These are phyloP conservation scores for Entoloma clypeatum DNA, from an alignment of 1,284 basidiomycete species.

Conservation along the genomic window DNA sequence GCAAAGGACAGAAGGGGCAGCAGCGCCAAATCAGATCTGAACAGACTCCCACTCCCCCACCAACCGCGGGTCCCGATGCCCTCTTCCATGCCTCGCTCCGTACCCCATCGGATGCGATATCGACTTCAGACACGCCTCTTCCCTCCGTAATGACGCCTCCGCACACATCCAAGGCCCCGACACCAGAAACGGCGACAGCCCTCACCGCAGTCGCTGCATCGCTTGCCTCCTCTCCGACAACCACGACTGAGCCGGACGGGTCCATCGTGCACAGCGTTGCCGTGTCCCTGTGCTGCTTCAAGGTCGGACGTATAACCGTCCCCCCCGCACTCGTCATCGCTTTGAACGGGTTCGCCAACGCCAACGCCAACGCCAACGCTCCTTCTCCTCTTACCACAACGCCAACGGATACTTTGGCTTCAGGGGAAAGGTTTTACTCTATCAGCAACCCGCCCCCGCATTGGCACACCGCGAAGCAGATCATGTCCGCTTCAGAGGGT, in stretches of 20 bases:
- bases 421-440: constrained; percentile 32
- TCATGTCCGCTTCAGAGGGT: constrained; percentile 34
- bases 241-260: constrained; percentile 50
- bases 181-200: constrained; percentile 22
- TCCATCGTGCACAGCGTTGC: constrained; percentile 64
- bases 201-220: constrained; percentile 36
- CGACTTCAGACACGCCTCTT: constrained; percentile 21
- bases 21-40: constrained; percentile 13
- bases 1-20: too few species aligned
- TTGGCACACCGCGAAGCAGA: constrained; percentile 41
- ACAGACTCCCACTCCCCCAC: constrained; percentile 19
- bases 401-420: constrained; percentile 16
- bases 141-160: constrained; percentile 6
- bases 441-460: constrained; percentile 49
- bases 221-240: too few species aligned
- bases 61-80: constrained; percentile 22
- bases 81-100: constrained; percentile 20
- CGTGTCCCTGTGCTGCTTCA: constrained; percentile 71
- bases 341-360: constrained; percentile 55
- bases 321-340: constrained; percentile 63
- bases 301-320: constrained; percentile 70
- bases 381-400: constrained; percentile 21
- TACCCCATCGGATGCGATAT: constrained; percentile 17
- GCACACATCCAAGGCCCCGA: constrained; percentile 11
- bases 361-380: too few species aligned